Percentiles rank a stretch among this genome's conserved stretches.
Evolutionary conservation across 78 protist genomes (phyloP).

Genomic region (Emiliania huxleyi): DNA sequence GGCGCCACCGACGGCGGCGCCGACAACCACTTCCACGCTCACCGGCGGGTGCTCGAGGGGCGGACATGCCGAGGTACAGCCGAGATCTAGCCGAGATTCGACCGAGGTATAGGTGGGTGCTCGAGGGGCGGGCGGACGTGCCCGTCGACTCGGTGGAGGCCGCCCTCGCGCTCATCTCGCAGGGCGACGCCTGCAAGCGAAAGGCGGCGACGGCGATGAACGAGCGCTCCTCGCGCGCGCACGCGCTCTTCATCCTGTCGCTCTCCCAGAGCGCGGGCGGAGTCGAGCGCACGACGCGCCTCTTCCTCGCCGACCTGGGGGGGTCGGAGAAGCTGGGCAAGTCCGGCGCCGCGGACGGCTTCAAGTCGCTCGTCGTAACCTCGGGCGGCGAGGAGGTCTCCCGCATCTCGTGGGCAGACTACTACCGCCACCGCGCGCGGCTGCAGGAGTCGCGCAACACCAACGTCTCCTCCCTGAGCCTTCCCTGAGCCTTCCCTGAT

Average conservation of each 20-base stretch:
- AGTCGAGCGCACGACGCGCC: neutral
- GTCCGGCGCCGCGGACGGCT: neutral
- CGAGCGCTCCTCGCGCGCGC: constrained; percentile 58
- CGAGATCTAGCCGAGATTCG: no score
- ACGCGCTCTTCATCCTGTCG: constrained; percentile 31
- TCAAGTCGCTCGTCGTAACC: neutral
- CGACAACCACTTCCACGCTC: neutral
- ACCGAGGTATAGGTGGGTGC: no score
- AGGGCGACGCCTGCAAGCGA: constrained; percentile 2
- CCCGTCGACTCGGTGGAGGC: neutral
- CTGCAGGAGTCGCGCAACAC: neutral
- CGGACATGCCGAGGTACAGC: no score
- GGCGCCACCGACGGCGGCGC: neutral
- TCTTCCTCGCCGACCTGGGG: constrained; percentile 33
- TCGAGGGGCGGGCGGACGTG: neutral
- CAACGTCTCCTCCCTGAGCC: no score
- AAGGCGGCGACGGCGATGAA: constrained; percentile 52
- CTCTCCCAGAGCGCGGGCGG: neutral
- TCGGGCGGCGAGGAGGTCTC: neutral
- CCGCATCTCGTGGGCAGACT: neutral
- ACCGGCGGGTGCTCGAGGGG: no score
- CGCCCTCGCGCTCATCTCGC: neutral
- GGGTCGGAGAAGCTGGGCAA: constrained; percentile 37
- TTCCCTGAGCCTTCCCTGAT: no score
- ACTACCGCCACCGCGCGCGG: neutral